Base-by-base conservation (phyloP, 257 asterid genomes). In the Ligustrum vulgare region DNA sequence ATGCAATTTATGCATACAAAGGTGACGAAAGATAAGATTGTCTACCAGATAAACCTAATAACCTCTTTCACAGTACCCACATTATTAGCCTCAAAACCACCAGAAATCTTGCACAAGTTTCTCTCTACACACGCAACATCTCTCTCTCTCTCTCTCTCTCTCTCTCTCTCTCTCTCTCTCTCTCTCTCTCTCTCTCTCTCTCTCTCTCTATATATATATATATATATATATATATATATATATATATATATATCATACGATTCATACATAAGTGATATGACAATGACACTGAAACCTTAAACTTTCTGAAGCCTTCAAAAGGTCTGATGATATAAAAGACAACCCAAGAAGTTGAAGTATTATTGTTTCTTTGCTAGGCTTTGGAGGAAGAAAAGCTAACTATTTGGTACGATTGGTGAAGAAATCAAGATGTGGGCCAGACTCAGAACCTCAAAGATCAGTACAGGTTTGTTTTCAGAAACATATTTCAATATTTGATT, bases 401-500 rank as follows among this genome's bases (percentile, higher is more conserved):
- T 41, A 41, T 65, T 67, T 47, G 11, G 32, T 41, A 41, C 10
- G 9, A 54, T n/a, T 58, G 66, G 66, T 22, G 45, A 83, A 63
- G 58, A 76, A 72, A 15, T 49, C 75, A 80, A 80, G 83, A 90
- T 88, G 96, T 86, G 82, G 88, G 33, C 84, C 10, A 68, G 80
- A 69, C 70, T 86, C 82, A 79, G 66, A 68, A 22, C 73, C 33
- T 80, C 87, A 35, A 47, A 67, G 9, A 71, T 71, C 77, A 80
- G 70, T 31, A 77, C 47, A 84, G 89, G 89, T 84, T 16, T n/a
- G 81, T 36, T 36, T 41, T 11, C 16, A 11, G 12, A 10, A 41
- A 41, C 49, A 41, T 41, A 15, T 41, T 41, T 41, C 49, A 28
- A 28, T 28, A 41, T 41, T 41, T 28, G 31, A 28, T 28, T n/a